Conservation (phyloP, 805 yeast genomes). For the Candida tammaniensis region DNA sequence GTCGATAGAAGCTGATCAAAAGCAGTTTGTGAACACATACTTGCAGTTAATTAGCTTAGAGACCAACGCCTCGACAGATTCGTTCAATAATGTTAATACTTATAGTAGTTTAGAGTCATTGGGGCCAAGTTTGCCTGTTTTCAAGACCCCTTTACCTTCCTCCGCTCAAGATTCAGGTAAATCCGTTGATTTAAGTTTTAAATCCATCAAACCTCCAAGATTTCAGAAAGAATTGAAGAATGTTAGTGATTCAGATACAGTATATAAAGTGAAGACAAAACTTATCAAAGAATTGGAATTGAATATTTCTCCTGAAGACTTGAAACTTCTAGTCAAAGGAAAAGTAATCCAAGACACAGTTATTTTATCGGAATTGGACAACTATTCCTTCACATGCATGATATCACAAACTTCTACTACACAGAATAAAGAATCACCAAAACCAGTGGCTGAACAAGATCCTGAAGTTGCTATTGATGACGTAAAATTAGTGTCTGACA, state of each 20-base stretch:
- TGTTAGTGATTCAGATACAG: constrained; percentile 25
- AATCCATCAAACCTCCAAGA: constrained; percentile 70
- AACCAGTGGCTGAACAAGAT: constrained; percentile 1
- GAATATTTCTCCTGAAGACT: constrained; percentile 33
- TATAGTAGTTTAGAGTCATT: constrained; percentile 26
- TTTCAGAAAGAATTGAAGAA: constrained; percentile 36
- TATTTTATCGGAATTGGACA: constrained; percentile 24
- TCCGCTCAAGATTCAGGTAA: constrained; percentile 5
- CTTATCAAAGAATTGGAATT: constrained; percentile 29
- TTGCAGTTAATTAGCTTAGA: constrained; percentile 47
- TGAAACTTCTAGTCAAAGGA: constrained; percentile 58
- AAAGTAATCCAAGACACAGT: constrained; percentile 57
- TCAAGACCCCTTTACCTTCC: constrained; percentile 28
- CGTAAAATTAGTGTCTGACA: constrained; percentile 7
- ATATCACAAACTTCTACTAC: constrained; percentile 22
- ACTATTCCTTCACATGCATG: constrained; percentile 42
- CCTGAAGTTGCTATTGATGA: constrained; percentile 11
- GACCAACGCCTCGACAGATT: constrained; percentile 29
- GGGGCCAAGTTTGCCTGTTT: constrained; percentile 50
- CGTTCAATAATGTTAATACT: constrained; percentile 31
- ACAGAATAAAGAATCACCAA: constrained; percentile 5
- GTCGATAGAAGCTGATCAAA: constrained; percentile 16
- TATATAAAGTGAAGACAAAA: constrained; percentile 37
- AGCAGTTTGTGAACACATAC: constrained; percentile 50
- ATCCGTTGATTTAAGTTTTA: constrained; percentile 38